Evolutionary conservation across 2,329 filamentous ascomycete species (phyloP).

Genomic region (Colletotrichum navitas): DNA sequence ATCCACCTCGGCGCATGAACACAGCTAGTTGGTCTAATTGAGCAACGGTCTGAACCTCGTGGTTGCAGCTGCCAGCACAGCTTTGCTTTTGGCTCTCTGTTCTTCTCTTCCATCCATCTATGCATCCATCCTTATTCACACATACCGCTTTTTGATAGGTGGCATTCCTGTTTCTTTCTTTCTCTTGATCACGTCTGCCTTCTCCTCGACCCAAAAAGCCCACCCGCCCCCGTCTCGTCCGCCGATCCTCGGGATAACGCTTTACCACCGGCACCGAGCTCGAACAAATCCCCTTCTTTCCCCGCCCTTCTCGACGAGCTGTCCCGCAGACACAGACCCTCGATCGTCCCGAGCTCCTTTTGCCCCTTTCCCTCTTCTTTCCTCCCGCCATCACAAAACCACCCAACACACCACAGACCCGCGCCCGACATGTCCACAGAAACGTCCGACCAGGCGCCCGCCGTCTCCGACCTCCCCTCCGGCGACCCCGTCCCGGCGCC

Average conservation of each 20-base stretch:
- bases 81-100: neutral
- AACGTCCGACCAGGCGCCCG: slow-evolving; percentile 40
- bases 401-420: neutral
- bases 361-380: neutral
- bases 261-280: slow-evolving; percentile 41
- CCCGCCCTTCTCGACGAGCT: neutral
- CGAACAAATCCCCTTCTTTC: neutral
- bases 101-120: neutral
- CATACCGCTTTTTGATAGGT: neutral
- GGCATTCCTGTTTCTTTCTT: neutral
- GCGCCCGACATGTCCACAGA: slow-evolving; percentile 38
- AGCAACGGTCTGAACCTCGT: slow-evolving; percentile 12
- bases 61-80: slow-evolving; percentile 3
- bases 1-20: slow-evolving; percentile 38
- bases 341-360: slow-evolving; percentile 7
- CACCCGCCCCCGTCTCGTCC: slow-evolving; percentile 31
- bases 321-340: slow-evolving; percentile 13
- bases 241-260: slow-evolving; percentile 39
- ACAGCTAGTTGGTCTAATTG: slow-evolving; percentile 37
- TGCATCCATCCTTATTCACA: neutral
- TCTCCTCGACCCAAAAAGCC: neutral
- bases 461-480: slow-evolving; percentile 52
- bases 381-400: neutral
- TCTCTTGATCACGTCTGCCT: neutral
- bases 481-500: slow-evolving; percentile 53